Evolutionary conservation across 495 filamentous ascomycete species (phyloP).

Genomic region (Venustampulla echinocandica): DNA sequence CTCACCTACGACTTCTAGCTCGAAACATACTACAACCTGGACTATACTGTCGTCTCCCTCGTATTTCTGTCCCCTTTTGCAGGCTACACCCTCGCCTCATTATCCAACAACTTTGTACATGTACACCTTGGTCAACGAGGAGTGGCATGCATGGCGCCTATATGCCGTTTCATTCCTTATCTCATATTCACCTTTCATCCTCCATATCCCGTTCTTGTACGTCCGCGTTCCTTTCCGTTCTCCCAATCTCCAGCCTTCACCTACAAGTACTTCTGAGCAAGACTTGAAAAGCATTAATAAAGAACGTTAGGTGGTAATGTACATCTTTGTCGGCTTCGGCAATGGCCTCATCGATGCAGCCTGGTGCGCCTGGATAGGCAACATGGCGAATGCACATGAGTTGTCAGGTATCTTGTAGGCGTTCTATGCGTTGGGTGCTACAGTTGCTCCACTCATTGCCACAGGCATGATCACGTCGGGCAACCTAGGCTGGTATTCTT

Average conservation of each 20-base stretch:
- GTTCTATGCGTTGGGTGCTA: constrained; percentile 67
- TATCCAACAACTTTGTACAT: constrained; percentile 51
- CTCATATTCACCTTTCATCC: constrained; percentile 60
- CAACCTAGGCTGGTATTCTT: constrained; percentile 49
- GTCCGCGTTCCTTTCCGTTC: too few relatives aligned
- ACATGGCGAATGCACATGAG: constrained; percentile 59
- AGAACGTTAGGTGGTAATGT: constrained; percentile 54
- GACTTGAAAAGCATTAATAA: too few relatives aligned
- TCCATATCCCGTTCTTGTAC: constrained; percentile 70
- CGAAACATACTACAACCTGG: constrained; percentile 60
- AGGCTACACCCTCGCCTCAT: constrained; percentile 68
- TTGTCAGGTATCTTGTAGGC: constrained; percentile 65
- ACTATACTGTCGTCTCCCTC: constrained; percentile 67
- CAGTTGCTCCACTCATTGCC: constrained; percentile 65
- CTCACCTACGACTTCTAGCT: constrained; percentile 25
- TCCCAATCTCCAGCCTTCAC: too few relatives aligned
- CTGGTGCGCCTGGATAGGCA: constrained; percentile 77
- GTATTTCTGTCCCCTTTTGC: constrained; percentile 75
- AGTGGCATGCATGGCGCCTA: constrained; percentile 57
- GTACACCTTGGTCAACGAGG: constrained; percentile 60
- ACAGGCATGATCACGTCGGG: constrained; percentile 57
- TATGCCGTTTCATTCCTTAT: constrained; percentile 58
- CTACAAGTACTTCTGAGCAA: too few relatives aligned
- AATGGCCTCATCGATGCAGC: constrained; percentile 61
- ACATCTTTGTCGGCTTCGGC: constrained; percentile 64